These are phyloP conservation scores for Nemania bipapillata DNA, from an alignment of 2,329 filamentous ascomycete species.

Conservation along the genomic window DNA sequence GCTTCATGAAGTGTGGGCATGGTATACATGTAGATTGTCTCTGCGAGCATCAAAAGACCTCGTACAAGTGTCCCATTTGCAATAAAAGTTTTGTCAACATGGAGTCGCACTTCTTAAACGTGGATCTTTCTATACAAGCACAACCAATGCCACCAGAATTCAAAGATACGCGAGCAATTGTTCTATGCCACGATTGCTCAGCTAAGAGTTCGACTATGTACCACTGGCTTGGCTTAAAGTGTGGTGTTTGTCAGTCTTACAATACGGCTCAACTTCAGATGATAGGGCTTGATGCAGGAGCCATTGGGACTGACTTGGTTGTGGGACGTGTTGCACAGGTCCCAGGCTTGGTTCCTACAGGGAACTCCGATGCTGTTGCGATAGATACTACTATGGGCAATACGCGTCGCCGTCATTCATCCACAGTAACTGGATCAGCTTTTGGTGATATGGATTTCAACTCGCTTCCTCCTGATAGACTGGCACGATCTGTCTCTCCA, in stretches of 20 bases:
- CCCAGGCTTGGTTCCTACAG: constrained; percentile 35
- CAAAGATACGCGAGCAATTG: constrained; percentile 78
- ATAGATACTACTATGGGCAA: constrained; percentile 43
- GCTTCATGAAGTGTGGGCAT: constrained; percentile 95
- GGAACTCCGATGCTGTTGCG: constrained; percentile 27
- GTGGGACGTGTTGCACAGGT: constrained; percentile 38
- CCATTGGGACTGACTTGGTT: constrained; percentile 38
- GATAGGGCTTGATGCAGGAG: constrained; percentile 56
- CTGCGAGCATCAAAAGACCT: constrained; percentile 84
- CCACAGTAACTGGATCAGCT: constrained; percentile 44
- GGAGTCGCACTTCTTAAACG: constrained; percentile 91
- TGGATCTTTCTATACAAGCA: constrained; percentile 84
- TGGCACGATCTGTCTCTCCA: constrained; percentile 60
- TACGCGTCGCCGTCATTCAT: constrained; percentile 51
- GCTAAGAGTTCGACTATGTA: constrained; percentile 86
- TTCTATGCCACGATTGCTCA: constrained; percentile 95
- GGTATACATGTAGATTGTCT: constrained; percentile 94
- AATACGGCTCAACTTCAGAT: constrained; percentile 75
- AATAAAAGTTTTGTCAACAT: constrained; percentile 97
- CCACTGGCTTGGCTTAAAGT: constrained; percentile 95
- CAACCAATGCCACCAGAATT: constrained; percentile 95
- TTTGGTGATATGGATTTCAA: constrained; percentile 35
- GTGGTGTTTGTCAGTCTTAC: constrained; percentile 76
- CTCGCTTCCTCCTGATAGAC: constrained; percentile 53
- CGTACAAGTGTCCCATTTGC: constrained; percentile 96